phyloP scores from a whole-genome alignment of 306 rosid genomes.

The Delonix regia region DNA sequence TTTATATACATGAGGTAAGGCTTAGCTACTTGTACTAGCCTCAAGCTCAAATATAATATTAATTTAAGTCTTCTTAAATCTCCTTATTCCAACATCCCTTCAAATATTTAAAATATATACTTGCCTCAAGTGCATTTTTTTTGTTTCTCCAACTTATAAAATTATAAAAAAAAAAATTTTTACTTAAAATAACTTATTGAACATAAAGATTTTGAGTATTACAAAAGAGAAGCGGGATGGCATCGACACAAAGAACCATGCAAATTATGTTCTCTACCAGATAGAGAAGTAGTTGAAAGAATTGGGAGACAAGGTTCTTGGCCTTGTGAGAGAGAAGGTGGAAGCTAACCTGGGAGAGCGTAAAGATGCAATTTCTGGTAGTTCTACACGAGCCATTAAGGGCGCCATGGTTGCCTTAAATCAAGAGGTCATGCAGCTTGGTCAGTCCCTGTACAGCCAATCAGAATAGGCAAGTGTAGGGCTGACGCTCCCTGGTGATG shows the following conservation, averaged over 20 bases:
- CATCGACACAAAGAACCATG: slow-evolving; percentile 91
- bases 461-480: slow-evolving; percentile 64
- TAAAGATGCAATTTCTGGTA: slow-evolving; percentile 79
- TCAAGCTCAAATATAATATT: too few species aligned
- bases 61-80: too few species aligned
- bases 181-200: too few species aligned
- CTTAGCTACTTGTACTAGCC: too few species aligned
- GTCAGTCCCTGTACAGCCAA: slow-evolving; percentile 88
- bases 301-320: slow-evolving; percentile 90
- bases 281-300: slow-evolving; percentile 94
- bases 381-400: slow-evolving; percentile 73
- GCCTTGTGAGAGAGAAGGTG: slow-evolving; percentile 87
- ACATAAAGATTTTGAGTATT: too few species aligned
- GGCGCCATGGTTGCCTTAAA: slow-evolving; percentile 92
- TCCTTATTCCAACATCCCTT: too few species aligned
- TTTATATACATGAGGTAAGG: too few species aligned
- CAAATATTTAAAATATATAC: too few species aligned
- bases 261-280: slow-evolving; percentile 88
- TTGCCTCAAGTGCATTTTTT: too few species aligned
- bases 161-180: too few species aligned
- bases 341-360: slow-evolving; percentile 84
- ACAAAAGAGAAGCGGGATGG: slow-evolving; percentile 93
- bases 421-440: slow-evolving; percentile 95
- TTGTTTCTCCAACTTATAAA: too few species aligned
- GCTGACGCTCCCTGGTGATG: slow-evolving; percentile 56